These are phyloP conservation scores for Lenwebbia sp. DNA, from an alignment of 345 rosid species.

Conservation along the genomic window DNA sequence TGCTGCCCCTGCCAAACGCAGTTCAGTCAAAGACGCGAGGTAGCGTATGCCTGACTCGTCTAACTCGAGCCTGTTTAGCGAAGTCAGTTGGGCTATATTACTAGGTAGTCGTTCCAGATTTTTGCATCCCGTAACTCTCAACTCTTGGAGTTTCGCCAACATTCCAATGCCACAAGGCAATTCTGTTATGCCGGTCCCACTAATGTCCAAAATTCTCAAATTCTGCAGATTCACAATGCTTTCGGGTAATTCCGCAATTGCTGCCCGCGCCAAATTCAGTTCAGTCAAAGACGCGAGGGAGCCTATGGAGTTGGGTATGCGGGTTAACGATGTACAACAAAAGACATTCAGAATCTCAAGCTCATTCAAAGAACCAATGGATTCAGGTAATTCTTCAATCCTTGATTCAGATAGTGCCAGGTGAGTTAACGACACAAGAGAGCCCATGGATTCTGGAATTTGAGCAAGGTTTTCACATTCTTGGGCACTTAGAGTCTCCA, in stretches of 20 bases:
- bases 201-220: neutral
- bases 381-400: neutral
- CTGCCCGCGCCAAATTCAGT: neutral
- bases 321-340: neutral
- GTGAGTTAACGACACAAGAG: neutral
- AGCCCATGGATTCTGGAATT: neutral
- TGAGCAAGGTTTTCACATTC: neutral
- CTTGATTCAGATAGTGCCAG: neutral
- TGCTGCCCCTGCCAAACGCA: neutral
- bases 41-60: no score
- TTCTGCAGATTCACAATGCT: neutral
- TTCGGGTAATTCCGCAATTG: neutral
- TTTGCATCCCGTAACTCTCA: no score
- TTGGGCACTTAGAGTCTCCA: fast-evolving
- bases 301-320: neutral
- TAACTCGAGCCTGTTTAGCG: no score
- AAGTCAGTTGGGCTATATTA: no score
- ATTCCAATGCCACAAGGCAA: no score
- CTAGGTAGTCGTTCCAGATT: no score
- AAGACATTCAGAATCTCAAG: neutral
- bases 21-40: neutral
- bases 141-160: no score
- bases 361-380: neutral
- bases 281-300: neutral
- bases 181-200: no score